Evolutionary conservation across 805 yeast species (phyloP), one percentile per base, ranked within the genome.

Genomic region (Lachancea fermentati): DNA sequence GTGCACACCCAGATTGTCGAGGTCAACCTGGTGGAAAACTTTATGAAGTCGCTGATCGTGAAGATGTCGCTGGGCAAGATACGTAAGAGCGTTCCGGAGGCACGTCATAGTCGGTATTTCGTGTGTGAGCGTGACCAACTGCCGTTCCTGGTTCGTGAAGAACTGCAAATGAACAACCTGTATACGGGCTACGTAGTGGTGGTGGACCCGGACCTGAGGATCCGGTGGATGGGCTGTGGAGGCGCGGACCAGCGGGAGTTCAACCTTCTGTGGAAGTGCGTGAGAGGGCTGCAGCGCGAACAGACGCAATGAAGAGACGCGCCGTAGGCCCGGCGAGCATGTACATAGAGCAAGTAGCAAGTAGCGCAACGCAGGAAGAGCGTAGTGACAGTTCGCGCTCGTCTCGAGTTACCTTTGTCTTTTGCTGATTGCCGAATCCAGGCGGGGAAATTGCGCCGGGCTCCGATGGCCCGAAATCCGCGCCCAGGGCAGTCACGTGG

Each of bases 221-320:
- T 93, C 39, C 70, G 97, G 51, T 91, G 97, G 97, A 88, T 87
- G 17, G 85, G 87, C 3, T 78, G 94, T 50, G 98, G 97, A 2
- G 75, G 73, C 30, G 82, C 95, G 1, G 70, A 71, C 12, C 77
- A 72, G n/a, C 72, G 73, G 25, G 98, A 93, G 50, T 64, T 67
- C 35, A 67, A 67, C 13, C 65, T 76, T 12, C 60, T 85, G 41
- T 81, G 88, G 85, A 78, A 75, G 50, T 73, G 81, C 26, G 79
- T 83, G 1, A 65, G 65, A 19, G 83, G 84, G 0, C 54, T 85
- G 19, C 73, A 72, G 45, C 71, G 62, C 43, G 89, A 81, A 48
- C 45, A 40, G 14, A 41, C 32, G 5, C 32, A 31, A n/a, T 29
- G 31, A 29, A 6, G 11, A 12, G 28, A 24, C 6, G 15, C n/a